Evolutionary conservation across 2,329 filamentous ascomycete genomes (phyloP).

Genomic region (Cylindrodendrum hubeiense): DNA sequence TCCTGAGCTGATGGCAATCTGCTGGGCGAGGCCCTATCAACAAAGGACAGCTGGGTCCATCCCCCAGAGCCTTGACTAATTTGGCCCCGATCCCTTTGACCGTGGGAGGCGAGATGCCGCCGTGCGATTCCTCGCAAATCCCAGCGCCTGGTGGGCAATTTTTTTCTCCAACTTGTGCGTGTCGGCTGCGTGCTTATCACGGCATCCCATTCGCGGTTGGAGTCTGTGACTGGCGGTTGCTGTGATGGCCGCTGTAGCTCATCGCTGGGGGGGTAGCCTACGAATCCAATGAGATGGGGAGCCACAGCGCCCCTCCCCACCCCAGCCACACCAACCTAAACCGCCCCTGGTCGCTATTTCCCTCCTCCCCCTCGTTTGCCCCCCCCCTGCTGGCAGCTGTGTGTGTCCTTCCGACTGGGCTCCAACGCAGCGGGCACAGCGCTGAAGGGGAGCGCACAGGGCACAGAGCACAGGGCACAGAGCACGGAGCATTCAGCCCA

Average conservation of each 20-base stretch:
- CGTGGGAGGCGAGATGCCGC: neutral
- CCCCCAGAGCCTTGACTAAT: neutral
- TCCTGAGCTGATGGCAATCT: constrained; percentile 1
- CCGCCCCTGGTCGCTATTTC: constrained; percentile 14
- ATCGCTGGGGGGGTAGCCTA: constrained; percentile 3
- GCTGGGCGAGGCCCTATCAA: neutral
- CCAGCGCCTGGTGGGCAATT: neutral
- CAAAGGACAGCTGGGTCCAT: constrained; percentile 10
- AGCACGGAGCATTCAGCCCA: neutral
- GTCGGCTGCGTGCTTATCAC: constrained; percentile 21
- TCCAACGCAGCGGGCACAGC: constrained; percentile 5
- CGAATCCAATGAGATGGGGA: constrained; percentile 17
- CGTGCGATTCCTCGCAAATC: neutral
- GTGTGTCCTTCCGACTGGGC: neutral
- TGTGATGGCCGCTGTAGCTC: constrained; percentile 8
- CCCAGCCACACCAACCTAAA: constrained; percentile 26
- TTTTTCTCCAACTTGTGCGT: constrained; percentile 18
- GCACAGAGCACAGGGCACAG: neutral
- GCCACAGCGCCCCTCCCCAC: constrained; percentile 23
- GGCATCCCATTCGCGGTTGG: constrained; percentile 12
- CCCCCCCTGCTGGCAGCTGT: neutral
- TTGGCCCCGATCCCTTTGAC: neutral
- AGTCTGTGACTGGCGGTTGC: constrained; percentile 1
- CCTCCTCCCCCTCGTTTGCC: neutral
- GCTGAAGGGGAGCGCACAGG: neutral